Evolutionary conservation across 371 early-diverging fungal species (phyloP).

Genomic region (Choanephora cucurbitarum): DNA sequence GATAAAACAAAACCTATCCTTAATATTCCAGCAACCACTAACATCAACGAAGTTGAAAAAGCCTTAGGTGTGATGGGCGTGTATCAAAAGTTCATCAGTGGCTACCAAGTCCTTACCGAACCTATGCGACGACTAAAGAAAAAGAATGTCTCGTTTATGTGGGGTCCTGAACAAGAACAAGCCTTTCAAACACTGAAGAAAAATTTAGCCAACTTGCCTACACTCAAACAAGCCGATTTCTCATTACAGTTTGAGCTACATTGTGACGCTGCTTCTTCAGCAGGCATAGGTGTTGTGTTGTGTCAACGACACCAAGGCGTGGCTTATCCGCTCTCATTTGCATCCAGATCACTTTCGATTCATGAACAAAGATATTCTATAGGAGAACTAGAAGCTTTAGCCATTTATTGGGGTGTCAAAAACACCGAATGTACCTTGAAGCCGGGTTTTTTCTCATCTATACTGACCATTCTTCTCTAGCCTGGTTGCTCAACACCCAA

Average conservation of each 20-base stretch:
- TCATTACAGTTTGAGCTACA: not conserved
- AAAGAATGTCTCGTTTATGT: slow-evolving; percentile 1
- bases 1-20: slow-evolving; percentile 1
- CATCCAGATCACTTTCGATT: slow-evolving; percentile 3
- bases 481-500: slow-evolving; percentile 4
- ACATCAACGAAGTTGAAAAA: not conserved
- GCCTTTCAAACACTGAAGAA: not conserved
- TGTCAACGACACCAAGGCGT: not conserved
- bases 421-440: slow-evolving; percentile 7
- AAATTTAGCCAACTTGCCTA: not conserved
- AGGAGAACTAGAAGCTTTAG: slow-evolving; percentile 2
- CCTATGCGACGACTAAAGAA: slow-evolving; percentile 2
- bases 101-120: not conserved
- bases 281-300: slow-evolving; percentile 2
- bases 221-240: not conserved
- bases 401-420: not conserved
- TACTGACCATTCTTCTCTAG: slow-evolving; percentile 11
- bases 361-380: slow-evolving; percentile 5
- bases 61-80: not conserved
- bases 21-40: not conserved
- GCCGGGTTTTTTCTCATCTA: slow-evolving; percentile 3
- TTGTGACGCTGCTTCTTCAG: not conserved
- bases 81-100: not conserved
- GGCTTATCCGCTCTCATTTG: slow-evolving; percentile 9
- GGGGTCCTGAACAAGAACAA: slow-evolving; percentile 2